Evolutionary conservation across 768 basidiomycete species (phyloP).

Genomic region (Symmetrospora coprosmae): DNA sequence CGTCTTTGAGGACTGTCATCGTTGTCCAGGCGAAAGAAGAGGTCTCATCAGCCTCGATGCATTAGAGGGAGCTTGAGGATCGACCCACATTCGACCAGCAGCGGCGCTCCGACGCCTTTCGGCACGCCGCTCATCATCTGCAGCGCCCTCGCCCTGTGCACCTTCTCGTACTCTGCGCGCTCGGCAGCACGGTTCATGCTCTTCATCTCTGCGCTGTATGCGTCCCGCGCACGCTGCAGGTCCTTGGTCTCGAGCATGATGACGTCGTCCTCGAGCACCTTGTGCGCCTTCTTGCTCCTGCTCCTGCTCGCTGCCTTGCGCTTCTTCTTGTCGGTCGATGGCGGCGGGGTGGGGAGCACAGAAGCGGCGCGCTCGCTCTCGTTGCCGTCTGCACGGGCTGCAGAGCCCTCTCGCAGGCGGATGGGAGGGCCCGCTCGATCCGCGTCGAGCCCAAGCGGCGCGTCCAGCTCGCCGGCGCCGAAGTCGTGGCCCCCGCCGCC

Average conservation of each 20-base stretch:
- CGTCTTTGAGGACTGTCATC: not conserved
- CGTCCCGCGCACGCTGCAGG: not conserved
- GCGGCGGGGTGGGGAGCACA: too few relatives aligned
- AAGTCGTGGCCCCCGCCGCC: too few relatives aligned
- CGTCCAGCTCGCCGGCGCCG: too few relatives aligned
- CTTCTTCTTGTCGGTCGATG: too few relatives aligned
- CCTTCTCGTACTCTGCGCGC: not conserved
- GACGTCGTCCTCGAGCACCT: constrained; percentile 3
- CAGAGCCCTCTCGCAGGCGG: too few relatives aligned
- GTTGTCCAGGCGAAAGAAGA: not conserved
- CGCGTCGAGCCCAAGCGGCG: too few relatives aligned
- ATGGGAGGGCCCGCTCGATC: too few relatives aligned
- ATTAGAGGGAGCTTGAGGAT: too few relatives aligned
- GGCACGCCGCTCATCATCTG: not conserved
- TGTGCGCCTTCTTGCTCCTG: not conserved
- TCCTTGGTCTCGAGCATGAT: not conserved
- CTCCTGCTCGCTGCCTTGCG: too few relatives aligned
- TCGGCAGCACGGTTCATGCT: not conserved
- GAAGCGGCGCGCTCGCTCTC: too few relatives aligned
- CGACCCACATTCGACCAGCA: not conserved
- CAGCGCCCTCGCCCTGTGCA: not conserved
- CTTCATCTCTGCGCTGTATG: constrained; percentile 12
- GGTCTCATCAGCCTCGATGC: not conserved
- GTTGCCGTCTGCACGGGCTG: too few relatives aligned
- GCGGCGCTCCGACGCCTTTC: not conserved